A percentile compares a stretch with the other conserved stretches of the same genome.
Conservation (phyloP, 192 early-diverging fungal genomes). For the Funneliformis mosseae region DNA sequence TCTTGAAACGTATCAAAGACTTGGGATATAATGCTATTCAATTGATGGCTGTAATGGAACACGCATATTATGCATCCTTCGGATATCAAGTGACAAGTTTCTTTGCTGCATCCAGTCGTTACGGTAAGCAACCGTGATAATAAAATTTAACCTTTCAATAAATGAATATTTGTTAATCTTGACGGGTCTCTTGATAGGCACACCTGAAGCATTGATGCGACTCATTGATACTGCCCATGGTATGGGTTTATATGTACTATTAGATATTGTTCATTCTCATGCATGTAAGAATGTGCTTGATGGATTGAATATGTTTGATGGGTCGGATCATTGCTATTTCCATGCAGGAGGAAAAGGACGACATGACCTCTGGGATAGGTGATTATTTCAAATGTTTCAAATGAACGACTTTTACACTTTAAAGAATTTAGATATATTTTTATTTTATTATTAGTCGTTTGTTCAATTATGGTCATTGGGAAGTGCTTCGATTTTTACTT, state of each 20-base stretch:
- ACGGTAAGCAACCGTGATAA: slow-evolving; percentile 52
- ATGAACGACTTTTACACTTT: background rate
- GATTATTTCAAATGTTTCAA: background rate
- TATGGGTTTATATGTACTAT: slow-evolving; percentile 81
- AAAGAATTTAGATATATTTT: background rate
- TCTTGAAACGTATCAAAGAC: slow-evolving; percentile 82
- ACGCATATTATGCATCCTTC: slow-evolving; percentile 97
- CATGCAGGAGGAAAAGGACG: slow-evolving; percentile 82
- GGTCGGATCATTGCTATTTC: slow-evolving; percentile 96
- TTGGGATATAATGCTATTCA: slow-evolving; percentile 85
- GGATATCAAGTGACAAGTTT: slow-evolving; percentile 98
- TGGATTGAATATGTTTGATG: slow-evolving; percentile 95
- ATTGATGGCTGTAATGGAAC: slow-evolving; percentile 97
- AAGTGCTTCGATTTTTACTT: slow-evolving; percentile 90
- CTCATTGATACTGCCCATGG: slow-evolving; percentile 91
- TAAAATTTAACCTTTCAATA: background rate
- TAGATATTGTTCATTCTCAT: slow-evolving; percentile 97
- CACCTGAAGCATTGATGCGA: slow-evolving; percentile 91
- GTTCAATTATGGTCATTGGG: slow-evolving; percentile 94
- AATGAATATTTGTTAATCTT: background rate
- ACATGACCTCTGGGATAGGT: slow-evolving; percentile 91
- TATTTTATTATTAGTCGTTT: slow-evolving; percentile 55
- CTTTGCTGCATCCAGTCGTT: slow-evolving; percentile 91
- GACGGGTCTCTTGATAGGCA: slow-evolving; percentile 36
- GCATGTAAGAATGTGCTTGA: slow-evolving; percentile 93